phyloP scores from a whole-genome alignment of 441 rosid genomes.

The California macrophylla region DNA sequence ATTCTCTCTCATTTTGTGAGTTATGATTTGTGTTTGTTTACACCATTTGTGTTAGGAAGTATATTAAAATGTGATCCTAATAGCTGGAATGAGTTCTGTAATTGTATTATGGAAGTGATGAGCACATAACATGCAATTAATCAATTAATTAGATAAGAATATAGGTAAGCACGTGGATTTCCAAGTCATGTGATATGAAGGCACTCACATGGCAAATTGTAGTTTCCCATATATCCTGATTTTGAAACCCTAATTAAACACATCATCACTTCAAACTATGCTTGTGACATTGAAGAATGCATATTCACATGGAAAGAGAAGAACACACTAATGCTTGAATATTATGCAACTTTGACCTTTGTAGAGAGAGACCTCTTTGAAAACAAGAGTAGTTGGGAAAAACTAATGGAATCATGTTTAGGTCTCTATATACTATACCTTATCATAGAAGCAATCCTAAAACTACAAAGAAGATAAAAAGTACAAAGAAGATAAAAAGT shows the following conservation, averaged over 20 bases:
- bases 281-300: not conserved
- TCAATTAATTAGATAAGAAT: not conserved
- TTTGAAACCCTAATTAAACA: constrained; percentile 3
- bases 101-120: not conserved
- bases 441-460: not conserved
- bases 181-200: not conserved
- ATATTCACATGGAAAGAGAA: not conserved
- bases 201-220: not conserved
- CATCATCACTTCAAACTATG: not conserved
- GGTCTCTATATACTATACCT: not conserved
- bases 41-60: not conserved
- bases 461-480: too few species aligned
- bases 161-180: not conserved
- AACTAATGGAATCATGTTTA: not conserved
- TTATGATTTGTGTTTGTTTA: too few species aligned
- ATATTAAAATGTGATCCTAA: not conserved
- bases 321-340: not conserved
- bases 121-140: not conserved
- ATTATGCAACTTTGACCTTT: not conserved
- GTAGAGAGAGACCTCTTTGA: not conserved
- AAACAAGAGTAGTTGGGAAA: not conserved
- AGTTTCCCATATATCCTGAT: not conserved
- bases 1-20: too few species aligned
- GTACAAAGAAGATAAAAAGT: too few species aligned
- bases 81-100: constrained; percentile 6